These are phyloP conservation scores for Populus tomentosa DNA, from an alignment of 441 rosid genomes.

Conservation along the genomic window DNA sequence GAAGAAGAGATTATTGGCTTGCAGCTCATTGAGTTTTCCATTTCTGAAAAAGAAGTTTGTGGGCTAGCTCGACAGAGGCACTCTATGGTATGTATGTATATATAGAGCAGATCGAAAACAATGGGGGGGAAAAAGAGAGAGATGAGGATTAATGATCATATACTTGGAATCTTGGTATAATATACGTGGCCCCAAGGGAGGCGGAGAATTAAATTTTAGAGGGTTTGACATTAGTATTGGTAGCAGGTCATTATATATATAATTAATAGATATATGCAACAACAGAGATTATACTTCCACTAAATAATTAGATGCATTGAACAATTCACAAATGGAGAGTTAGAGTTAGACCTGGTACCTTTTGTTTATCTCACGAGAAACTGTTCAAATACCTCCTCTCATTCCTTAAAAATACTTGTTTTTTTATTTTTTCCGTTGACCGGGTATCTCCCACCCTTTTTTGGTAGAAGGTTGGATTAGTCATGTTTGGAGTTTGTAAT, in stretches of 20 bases:
- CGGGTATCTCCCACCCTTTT: too few species aligned
- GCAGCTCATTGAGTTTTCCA: constrained; percentile 32
- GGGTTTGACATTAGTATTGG: constrained; percentile 7
- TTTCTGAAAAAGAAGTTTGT: constrained; percentile 2
- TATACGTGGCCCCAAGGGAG: constrained; percentile 11
- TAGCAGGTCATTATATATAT: neutral
- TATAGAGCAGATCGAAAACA: neutral
- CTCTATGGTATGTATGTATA: neutral
- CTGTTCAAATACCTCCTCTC: too few species aligned
- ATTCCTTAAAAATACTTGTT: too few species aligned
- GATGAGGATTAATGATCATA: neutral
- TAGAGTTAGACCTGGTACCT: too few species aligned
- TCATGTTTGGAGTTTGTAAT: too few species aligned
- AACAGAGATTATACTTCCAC: neutral
- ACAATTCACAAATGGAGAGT: neutral
- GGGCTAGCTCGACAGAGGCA: constrained; percentile 1
- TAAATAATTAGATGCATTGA: neutral
- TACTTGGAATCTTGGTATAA: constrained; percentile 4
- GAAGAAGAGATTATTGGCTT: constrained; percentile 13
- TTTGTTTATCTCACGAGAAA: too few species aligned
- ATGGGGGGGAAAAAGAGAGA: too few species aligned
- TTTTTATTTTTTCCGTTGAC: too few species aligned
- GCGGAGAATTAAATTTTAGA: constrained; percentile 14
- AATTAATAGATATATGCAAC: neutral
- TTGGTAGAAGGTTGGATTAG: too few species aligned